Percentiles rank a stretch among this genome's conserved stretches.
phyloP scores from a whole-genome alignment of 192 early-diverging fungal species.

The Umbelopsis isabellina region DNA sequence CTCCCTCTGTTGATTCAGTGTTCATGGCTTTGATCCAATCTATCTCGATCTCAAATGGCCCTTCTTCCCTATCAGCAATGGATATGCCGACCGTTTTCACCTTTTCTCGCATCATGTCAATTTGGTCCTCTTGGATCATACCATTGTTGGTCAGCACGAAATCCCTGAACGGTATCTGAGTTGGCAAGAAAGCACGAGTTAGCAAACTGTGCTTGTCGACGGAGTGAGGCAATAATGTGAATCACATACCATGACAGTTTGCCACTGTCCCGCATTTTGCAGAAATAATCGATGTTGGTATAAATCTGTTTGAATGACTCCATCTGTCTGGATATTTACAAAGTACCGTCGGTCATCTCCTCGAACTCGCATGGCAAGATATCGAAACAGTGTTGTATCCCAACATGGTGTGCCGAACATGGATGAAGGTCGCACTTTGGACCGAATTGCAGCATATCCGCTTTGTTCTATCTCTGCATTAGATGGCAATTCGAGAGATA shows the following conservation, averaged over 20 bases:
- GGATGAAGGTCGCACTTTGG: slow-evolving; percentile 68
- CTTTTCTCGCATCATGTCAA: slow-evolving; percentile 80
- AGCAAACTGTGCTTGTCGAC: too few relatives aligned
- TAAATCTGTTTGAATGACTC: slow-evolving; percentile 79
- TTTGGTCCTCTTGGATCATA: slow-evolving; percentile 82
- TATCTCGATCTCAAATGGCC: slow-evolving; percentile 86
- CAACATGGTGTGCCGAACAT: slow-evolving; percentile 78
- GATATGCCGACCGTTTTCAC: slow-evolving; percentile 93
- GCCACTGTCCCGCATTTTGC: slow-evolving; percentile 88
- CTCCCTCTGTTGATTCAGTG: slow-evolving; percentile 74
- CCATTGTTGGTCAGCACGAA: slow-evolving; percentile 93
- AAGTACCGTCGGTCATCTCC: slow-evolving; percentile 88
- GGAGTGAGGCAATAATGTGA: not conserved
- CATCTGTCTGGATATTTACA: slow-evolving; percentile 92
- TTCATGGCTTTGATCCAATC: slow-evolving; percentile 93
- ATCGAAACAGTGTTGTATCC: slow-evolving; percentile 87
- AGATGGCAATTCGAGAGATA: slow-evolving; percentile 79
- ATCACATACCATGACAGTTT: slow-evolving; percentile 77
- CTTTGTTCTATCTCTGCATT: slow-evolving; percentile 72
- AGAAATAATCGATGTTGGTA: slow-evolving; percentile 94
- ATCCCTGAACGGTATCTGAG: slow-evolving; percentile 87
- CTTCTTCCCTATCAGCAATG: slow-evolving; percentile 76
- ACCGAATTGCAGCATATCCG: slow-evolving; percentile 92
- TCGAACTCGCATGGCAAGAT: slow-evolving; percentile 77
- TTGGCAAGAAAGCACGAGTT: not conserved